Base-by-base conservation (phyloP, 129 eudicot genomes). In the Kitagawia praeruptora region DNA sequence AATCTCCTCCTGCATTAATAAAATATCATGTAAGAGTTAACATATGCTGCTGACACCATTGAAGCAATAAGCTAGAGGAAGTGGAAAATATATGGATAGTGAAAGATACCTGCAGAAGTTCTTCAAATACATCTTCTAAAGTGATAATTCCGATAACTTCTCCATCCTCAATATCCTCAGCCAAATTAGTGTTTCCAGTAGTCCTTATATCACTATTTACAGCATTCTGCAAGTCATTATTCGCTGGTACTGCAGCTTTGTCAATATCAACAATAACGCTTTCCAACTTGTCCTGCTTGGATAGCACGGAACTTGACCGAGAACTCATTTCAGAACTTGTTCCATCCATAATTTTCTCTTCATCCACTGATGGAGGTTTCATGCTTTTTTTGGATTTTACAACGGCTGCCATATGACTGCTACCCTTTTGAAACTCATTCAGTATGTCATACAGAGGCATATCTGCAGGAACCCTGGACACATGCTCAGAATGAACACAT, bases 381-480 rank as follows among this genome's bases (percentile, higher is more conserved):
- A 51, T 74, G 78, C 77, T 78, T 81, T 85, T 88, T 84, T 87
- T 90, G 38, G 86, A 81, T 84, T 85, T 95, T 53, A 95, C 98
- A 38, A 96, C 99, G 78, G 99, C 99, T 67, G 99, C 99, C 98
- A 96, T 92, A 79, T 96, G 99, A 80, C 99, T 96, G 81, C 97
- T 89, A 69, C 99, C 99, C 77, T 96, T 96, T 85, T 96, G 99
- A 77, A 96, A 95, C 83, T 95, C 98, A 16, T 95, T 95, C 75
- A 95, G 87, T 87, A 95, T 95, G 91, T 95, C 98, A 78, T 95
- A 95, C 38, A 95, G 74, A 63, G 98, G 98, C 98, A 95, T 95
- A 86, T 95, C 93, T 13, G 96, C 90, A 42, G 98, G 98, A 74
- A 95, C 98, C 85, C 98, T 95, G 93, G 25, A 12, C 38, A 74